These are phyloP conservation scores for Ustulina deusta DNA, from an alignment of 2,329 filamentous ascomycete species.

Conservation along the genomic window DNA sequence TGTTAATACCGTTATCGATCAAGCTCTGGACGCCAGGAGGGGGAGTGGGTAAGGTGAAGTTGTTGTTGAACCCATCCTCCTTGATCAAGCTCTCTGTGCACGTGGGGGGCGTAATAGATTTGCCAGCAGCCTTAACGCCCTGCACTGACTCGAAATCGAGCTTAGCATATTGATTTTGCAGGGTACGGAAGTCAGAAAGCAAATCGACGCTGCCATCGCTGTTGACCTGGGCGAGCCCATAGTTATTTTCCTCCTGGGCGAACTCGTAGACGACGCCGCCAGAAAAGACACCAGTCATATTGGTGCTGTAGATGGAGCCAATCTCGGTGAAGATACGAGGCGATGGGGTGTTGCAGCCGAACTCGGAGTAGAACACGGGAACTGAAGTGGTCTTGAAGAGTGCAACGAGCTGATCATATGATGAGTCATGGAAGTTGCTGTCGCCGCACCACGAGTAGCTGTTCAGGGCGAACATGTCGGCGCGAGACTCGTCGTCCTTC, in stretches of 20 bases:
- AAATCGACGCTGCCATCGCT: conserved; percentile 68
- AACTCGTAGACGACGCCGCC: conserved; percentile 87
- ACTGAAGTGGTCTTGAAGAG: conserved; percentile 75
- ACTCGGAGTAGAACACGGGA: conserved; percentile 86
- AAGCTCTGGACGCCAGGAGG: conserved; percentile 77
- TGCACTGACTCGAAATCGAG: conserved; percentile 78
- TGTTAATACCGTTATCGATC: conserved; percentile 80
- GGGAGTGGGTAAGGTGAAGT: conserved; percentile 80
- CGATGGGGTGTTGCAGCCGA: conserved; percentile 79
- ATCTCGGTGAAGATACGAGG: conserved; percentile 83
- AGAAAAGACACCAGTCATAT: conserved; percentile 77
- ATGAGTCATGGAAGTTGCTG: conserved; percentile 71
- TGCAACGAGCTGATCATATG: conserved; percentile 71
- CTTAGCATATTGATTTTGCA: conserved; percentile 79
- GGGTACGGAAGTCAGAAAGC: conserved; percentile 75
- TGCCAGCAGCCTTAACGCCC: conserved; percentile 67
- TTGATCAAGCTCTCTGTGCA: conserved; percentile 77
- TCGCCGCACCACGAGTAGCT: conserved; percentile 79
- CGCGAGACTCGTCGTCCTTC: conserved; percentile 69
- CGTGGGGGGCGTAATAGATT: conserved; percentile 65
- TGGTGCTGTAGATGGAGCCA: conserved; percentile 73
- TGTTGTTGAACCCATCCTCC: conserved; percentile 74
- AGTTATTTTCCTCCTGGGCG: conserved; percentile 76
- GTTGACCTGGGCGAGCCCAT: conserved; percentile 73
- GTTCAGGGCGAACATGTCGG: conserved; percentile 83